These are phyloP conservation scores for Kalmanozyma brasiliensis DNA, from an alignment of 1,284 basidiomycete species.

Conservation along the genomic window DNA sequence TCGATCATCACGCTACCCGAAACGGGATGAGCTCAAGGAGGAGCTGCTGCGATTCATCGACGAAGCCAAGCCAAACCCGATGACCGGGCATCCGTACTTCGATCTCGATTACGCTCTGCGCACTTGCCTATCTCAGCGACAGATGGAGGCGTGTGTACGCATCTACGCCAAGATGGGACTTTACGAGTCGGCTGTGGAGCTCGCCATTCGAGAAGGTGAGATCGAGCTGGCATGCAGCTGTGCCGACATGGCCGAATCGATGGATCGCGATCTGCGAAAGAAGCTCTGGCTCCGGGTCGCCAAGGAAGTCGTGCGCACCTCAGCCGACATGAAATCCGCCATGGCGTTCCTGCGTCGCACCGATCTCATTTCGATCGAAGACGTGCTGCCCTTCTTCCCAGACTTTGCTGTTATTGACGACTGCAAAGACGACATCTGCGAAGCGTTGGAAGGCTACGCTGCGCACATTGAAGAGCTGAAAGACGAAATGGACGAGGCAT, in stretches of 20 bases:
- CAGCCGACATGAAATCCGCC: conserved; percentile 97
- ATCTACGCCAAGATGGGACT: conserved; percentile 98
- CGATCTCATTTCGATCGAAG: conserved; percentile 94
- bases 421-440: conserved; percentile 98
- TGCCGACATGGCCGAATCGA: conserved; percentile 53
- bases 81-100: conserved; percentile 88
- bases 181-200: conserved; percentile 94
- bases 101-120: conserved; percentile 96
- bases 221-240: conserved; percentile 71
- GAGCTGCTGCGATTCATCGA: conserved; percentile 86
- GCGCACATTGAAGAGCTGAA: conserved; percentile 90
- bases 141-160: conserved; percentile 90
- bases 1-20: conserved; percentile 23
- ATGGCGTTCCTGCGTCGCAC: conserved; percentile 96
- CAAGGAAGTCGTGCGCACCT: conserved; percentile 93
- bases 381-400: conserved; percentile 98
- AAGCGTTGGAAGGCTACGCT: conserved; percentile 92
- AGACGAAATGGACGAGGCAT: conserved; percentile 95
- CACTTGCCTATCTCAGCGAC: conserved; percentile 78
- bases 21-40: conserved; percentile 73
- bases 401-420: conserved; percentile 99
- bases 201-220: conserved; percentile 75
- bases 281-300: conserved; percentile 98
- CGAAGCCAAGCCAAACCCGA: conserved; percentile 80
- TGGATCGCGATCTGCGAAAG: conserved; percentile 74